Evolutionary conservation across 78 protist species (phyloP).

Genomic region (Guillardia theta): DNA sequence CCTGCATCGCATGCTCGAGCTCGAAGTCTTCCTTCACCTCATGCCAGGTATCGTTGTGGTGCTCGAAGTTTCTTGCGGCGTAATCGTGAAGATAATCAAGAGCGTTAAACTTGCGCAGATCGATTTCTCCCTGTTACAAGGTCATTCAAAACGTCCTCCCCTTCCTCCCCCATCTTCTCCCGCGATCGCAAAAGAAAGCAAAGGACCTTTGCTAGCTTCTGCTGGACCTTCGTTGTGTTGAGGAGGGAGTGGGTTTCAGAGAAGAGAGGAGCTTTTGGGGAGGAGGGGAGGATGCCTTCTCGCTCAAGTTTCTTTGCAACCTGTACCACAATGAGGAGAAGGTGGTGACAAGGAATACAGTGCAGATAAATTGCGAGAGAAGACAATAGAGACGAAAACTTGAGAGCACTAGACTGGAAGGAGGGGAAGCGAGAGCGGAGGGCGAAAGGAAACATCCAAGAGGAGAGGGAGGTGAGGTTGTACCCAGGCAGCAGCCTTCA

Average conservation of each 20-base stretch:
- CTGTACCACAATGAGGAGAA: neutral
- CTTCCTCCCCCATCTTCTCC: no score
- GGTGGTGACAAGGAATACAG: neutral
- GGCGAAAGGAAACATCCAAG: neutral
- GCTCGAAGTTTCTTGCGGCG: no score
- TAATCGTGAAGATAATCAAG: no score
- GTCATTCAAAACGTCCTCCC: no score
- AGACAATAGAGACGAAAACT: neutral
- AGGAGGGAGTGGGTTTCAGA: neutral
- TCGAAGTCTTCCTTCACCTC: no score
- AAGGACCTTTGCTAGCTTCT: no score
- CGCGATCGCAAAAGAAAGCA: no score
- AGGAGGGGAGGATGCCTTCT: neutral
- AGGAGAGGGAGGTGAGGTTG: neutral
- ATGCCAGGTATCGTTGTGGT: no score
- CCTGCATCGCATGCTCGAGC: neutral
- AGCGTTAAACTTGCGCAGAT: no score
- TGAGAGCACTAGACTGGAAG: neutral
- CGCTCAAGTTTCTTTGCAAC: neutral
- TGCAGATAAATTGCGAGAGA: neutral
- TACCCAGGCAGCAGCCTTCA: neutral
- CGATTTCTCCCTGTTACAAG: no score
- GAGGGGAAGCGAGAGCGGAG: neutral
- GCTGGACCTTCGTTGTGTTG: neutral
- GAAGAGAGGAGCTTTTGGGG: neutral